phyloP scores from a whole-genome alignment of 345 rosid genomes.

The Brassica cretica region DNA sequence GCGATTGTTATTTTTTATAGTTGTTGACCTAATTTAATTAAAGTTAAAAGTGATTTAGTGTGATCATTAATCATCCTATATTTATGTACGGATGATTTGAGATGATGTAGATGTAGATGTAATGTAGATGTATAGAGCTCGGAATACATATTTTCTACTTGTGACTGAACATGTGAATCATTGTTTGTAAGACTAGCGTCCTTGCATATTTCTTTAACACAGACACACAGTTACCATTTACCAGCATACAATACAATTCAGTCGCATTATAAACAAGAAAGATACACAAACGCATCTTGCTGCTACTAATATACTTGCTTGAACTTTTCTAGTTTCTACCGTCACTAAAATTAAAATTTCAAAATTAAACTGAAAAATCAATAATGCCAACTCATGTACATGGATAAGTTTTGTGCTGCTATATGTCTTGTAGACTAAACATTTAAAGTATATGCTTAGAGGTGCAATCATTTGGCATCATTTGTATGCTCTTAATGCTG shows the following conservation, averaged over 20 bases:
- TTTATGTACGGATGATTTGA: slow-evolving; percentile 12
- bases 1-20: neutral
- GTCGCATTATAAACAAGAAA: neutral
- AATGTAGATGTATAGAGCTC: neutral
- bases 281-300: neutral
- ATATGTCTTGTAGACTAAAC: neutral
- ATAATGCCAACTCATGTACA: neutral
- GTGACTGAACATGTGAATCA: slow-evolving; percentile 3
- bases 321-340: neutral
- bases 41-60: slow-evolving; percentile 2
- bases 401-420: slow-evolving; percentile 1
- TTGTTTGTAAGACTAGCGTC: neutral
- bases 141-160: neutral
- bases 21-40: neutral
- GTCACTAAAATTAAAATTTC: neutral
- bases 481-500: slow-evolving; percentile 25
- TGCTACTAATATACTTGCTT: neutral
- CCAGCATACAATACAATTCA: neutral
- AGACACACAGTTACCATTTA: neutral
- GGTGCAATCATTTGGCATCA: slow-evolving; percentile 30
- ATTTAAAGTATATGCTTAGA: neutral
- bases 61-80: neutral
- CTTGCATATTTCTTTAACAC: neutral
- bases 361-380: neutral
- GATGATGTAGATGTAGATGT: slow-evolving; percentile 4